phyloP scores from a whole-genome alignment of 2,329 filamentous ascomycete species.

The Blumeria hordei region DNA sequence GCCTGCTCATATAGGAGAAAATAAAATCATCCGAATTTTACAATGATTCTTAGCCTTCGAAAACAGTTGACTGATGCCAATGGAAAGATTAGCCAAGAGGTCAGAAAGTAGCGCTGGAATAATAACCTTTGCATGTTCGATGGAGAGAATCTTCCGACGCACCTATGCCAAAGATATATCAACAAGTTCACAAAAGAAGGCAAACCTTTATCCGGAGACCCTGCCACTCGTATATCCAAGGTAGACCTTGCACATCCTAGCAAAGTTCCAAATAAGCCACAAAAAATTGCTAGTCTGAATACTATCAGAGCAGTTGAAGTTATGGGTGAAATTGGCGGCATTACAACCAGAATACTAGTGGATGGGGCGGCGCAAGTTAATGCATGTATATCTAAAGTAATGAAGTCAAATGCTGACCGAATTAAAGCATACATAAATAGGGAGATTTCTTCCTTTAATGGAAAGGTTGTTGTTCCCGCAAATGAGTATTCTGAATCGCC shows the following conservation, averaged over 20 bases:
- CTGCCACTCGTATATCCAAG: not conserved
- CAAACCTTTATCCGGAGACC: not conserved
- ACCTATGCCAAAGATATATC: not conserved
- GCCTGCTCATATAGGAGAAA: no score
- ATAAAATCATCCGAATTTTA: no score
- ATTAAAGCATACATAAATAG: not conserved
- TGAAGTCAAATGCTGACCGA: not conserved
- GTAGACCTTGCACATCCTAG: not conserved
- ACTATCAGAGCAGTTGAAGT: not conserved
- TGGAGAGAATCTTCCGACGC: not conserved
- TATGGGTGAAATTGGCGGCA: not conserved
- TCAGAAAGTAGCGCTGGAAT: not conserved
- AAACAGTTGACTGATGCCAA: not conserved
- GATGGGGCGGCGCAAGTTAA: not conserved
- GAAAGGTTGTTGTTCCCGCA: not conserved
- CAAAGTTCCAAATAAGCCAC: not conserved
- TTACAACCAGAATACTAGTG: not conserved
- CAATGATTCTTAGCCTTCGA: no score
- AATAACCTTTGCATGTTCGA: not conserved
- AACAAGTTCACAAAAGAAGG: not conserved
- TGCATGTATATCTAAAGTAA: not conserved
- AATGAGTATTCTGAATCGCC: not conserved
- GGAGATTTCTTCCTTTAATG: not conserved
- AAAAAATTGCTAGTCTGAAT: not conserved
- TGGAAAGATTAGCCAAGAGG: not conserved